Base-by-base conservation (phyloP, 139 green algal species). In the Picochlorum sp. region DNA sequence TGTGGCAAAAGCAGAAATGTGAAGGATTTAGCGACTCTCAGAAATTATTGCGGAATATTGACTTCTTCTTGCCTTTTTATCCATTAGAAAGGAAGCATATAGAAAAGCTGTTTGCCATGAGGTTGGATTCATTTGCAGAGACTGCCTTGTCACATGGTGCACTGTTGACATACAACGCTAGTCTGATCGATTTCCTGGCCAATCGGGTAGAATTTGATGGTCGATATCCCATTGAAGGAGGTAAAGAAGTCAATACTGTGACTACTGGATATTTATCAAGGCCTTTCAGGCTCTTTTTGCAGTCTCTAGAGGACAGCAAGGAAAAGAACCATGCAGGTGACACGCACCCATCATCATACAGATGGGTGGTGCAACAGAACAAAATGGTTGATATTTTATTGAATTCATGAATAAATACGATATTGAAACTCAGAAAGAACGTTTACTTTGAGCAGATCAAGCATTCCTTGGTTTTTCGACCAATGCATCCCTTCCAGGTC, bases 11-110 rank as follows among this genome's bases (percentile, higher is more conserved):
- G 2, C 50, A 72, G 14, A 65, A 41, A 0, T 95, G 88, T 66
- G 86, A 94, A 72, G 57, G 69, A 3, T 75, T 65, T 21, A 65
- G 69, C 5, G 85, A 94, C 78, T 90, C 84, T 0, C 47, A 86
- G 11, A 88, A 86, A 66, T 74, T 88, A 56, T 61, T 84, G 51
- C 70, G 62, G 11, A 34, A 84, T n/a, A 66, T 94, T n/a, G 79
- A 89, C 50, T 77, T 85, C 24, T 92, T 85, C 65, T 61, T 94
- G 59, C 86, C 86, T 14, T 94, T 85, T 70, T 78, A 92, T 37
- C 84, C 86, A 11, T 70, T 94, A 71, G 66, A 87, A 67, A 54
- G 52, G 1, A 28, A 26, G 26, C 73, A 89, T 61, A 52, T 91
- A 6, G 21, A 37, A 23, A 32, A 74, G 18, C 63, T 92, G 52